phyloP scores from a whole-genome alignment of 31 red algal genomes.

The Asparagopsis taxiformis region DNA sequence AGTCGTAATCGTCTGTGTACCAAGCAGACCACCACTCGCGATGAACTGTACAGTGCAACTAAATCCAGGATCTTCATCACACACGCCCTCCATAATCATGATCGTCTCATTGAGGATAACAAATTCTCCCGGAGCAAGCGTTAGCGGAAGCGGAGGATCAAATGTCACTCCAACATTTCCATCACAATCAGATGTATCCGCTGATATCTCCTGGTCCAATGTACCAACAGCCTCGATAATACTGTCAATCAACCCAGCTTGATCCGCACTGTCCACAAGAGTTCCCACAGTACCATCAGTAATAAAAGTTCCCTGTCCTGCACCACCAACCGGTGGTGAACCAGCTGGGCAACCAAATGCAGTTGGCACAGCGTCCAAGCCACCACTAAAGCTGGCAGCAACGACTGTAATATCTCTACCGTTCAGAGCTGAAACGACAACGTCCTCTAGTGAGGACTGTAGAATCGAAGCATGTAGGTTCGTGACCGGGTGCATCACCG shows the following conservation, averaged over 20 bases:
- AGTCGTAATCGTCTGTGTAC: not conserved
- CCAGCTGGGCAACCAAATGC: not conserved
- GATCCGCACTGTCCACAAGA: not conserved
- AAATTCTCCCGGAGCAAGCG: not conserved
- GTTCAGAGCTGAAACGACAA: slow-evolving; percentile 7
- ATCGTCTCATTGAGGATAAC: not conserved
- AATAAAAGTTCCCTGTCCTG: slow-evolving; percentile 9
- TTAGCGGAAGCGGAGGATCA: slow-evolving; percentile 9
- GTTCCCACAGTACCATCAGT: not conserved
- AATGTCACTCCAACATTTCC: slow-evolving; percentile 8
- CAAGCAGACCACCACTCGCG: not conserved
- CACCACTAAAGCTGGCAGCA: slow-evolving; percentile 22
- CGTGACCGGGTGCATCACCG: too few relatives aligned
- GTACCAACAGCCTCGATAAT: not conserved
- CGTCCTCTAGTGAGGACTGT: slow-evolving; percentile 15
- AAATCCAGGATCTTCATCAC: not conserved
- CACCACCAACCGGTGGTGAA: not conserved
- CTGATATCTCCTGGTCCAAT: slow-evolving; percentile 9
- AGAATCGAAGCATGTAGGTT: slow-evolving; percentile 25
- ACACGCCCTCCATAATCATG: not conserved
- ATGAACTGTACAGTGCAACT: not conserved
- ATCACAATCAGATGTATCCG: slow-evolving; percentile 8
- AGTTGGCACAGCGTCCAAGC: slow-evolving; percentile 3
- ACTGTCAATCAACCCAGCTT: not conserved
- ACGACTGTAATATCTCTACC: slow-evolving; percentile 17